These are phyloP conservation scores for Wickerhamiella galacta DNA, from an alignment of 805 yeast genomes.

Conservation along the genomic window DNA sequence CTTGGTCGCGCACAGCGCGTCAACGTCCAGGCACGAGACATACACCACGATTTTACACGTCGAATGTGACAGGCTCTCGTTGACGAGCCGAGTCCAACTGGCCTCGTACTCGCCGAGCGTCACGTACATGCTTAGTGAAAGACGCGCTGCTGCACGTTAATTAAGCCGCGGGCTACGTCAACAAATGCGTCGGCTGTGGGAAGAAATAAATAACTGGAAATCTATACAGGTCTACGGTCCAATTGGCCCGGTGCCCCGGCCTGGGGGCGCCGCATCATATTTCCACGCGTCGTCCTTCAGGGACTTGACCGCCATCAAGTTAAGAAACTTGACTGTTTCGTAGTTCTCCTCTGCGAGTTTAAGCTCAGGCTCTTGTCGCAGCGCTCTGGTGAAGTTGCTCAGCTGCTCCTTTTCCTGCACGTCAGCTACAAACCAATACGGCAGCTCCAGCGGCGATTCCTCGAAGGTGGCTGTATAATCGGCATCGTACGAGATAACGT, in stretches of 20 bases:
- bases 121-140: constrained; percentile 45
- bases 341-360: background rate
- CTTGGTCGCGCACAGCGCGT: constrained; percentile 78
- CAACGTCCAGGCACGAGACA: constrained; percentile 81
- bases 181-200: background rate
- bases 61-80: constrained; percentile 74
- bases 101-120: constrained; percentile 48
- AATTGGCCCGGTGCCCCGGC: background rate
- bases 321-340: background rate
- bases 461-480: background rate
- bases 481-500: background rate
- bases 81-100: constrained; percentile 51
- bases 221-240: background rate
- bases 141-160: background rate
- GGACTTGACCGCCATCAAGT: constrained; percentile 1
- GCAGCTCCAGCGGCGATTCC: background rate
- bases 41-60: constrained; percentile 76
- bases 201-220: background rate
- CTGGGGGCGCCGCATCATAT: background rate
- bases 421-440: background rate
- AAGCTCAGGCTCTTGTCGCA: background rate
- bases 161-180: background rate
- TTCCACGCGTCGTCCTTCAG: constrained; percentile 4
- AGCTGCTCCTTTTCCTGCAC: background rate
- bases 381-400: background rate